Conservation (phyloP, 176 grass and related monocot genomes). For the Oryza officinalis region DNA sequence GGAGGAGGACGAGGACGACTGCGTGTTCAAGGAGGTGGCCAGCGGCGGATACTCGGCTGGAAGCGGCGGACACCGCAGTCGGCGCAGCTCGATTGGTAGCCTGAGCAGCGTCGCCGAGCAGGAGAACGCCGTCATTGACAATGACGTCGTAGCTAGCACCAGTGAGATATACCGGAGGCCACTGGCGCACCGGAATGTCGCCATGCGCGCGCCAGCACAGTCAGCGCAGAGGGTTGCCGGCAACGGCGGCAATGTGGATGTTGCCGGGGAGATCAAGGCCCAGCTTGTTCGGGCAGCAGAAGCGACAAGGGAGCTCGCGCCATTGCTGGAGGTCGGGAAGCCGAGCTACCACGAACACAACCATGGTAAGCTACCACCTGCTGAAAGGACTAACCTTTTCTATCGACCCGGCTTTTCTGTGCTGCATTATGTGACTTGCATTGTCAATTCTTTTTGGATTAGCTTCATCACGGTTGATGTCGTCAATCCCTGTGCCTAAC, state of each 20-base stretch:
- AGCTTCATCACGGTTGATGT: constrained; percentile 74
- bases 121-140: constrained; percentile 33
- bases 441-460: constrained; percentile 25
- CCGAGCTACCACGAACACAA: constrained; percentile 53
- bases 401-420: not conserved
- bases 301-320: constrained; percentile 49
- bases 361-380: constrained; percentile 56
- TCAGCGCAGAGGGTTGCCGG: constrained; percentile 4
- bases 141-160: constrained; percentile 17
- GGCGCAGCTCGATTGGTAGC: constrained; percentile 34
- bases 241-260: constrained; percentile 24
- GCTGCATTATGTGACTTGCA: constrained; percentile 30
- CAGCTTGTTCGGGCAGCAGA: constrained; percentile 65
- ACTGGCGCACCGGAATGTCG: not conserved
- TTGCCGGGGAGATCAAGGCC: constrained; percentile 56
- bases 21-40: constrained; percentile 51
- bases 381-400: not conserved
- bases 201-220: not conserved
- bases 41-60: constrained; percentile 33
- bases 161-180: constrained; percentile 29
- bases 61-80: constrained; percentile 12
- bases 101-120: not conserved
- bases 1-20: constrained; percentile 62
- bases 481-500: constrained; percentile 40
- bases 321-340: constrained; percentile 74